Evolutionary conservation across 306 rosid species (phyloP), one percentile per base, ranked within the genome.

Genomic region (Malus asiatica): DNA sequence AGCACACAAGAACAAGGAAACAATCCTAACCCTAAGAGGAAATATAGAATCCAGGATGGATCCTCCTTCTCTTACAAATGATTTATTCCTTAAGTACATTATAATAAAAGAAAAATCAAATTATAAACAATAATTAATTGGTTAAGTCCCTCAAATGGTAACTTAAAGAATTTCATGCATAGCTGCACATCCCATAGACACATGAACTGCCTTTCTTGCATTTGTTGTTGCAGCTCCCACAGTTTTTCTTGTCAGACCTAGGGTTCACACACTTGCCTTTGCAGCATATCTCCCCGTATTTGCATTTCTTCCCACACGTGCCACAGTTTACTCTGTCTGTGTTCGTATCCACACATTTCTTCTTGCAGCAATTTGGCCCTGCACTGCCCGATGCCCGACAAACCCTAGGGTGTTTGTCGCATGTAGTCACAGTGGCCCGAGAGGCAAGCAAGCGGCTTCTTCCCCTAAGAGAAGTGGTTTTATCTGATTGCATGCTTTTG

Each of bases 281-380:
- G 60, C 90, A 90, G 67, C 95, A 90, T 4, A 78, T 80, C 79
- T 87, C 85, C 7, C 67, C 25, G 74, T 76, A 82, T 57, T 80
- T 75, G 68, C 94, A 89, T 76, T 86, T 87, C 82, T 77, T 87
- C 44, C 90, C 95, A 70, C 95, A 90, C 71, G 18, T 84, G 68
- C 94, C 91, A 38, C 94, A 89, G 68, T 87, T 89, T 11, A 61
- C 67, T 33, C 23, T 52, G 70, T 89, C 90, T 2, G 59, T 78
- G 25, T 25, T 19, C 52, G 77, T 32, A 10, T 86, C 72, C n/a
- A 88, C 90, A 51, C 95, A 90, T 48, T 59, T 79, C 74, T 83
- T 86, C 40, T 63, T 78, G 85, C 94, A 90, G 78, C 91, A 89
- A 12, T 85, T 78, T 2, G 77, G 86, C 23, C 89, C 89, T 9